These are phyloP conservation scores for Erucastrum elatum DNA, from an alignment of 345 rosid species.

Conservation along the genomic window DNA sequence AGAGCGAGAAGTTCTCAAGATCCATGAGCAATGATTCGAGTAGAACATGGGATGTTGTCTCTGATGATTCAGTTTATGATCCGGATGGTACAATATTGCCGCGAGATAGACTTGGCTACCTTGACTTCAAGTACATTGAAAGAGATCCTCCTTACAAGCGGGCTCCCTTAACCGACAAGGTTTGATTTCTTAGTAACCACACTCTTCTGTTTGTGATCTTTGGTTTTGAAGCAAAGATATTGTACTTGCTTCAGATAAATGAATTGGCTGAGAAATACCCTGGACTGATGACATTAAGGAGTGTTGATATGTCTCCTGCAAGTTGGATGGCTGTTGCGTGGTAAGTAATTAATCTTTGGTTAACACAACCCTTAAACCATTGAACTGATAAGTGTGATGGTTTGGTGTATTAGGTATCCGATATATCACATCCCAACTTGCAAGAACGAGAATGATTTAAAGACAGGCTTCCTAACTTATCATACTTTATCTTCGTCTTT, in stretches of 20 bases:
- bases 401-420: constrained; percentile 57
- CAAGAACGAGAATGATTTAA: constrained; percentile 57
- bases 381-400: neutral
- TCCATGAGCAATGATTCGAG: constrained; percentile 52
- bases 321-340: constrained; percentile 95
- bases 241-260: constrained; percentile 43
- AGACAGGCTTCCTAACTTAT: constrained; percentile 65
- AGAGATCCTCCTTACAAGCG: constrained; percentile 60
- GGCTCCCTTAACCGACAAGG: constrained; percentile 68
- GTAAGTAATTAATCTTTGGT: constrained; percentile 35
- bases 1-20: constrained; percentile 58
- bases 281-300: constrained; percentile 57
- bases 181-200: constrained; percentile 12
- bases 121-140: constrained; percentile 62
- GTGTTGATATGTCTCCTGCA: constrained; percentile 80
- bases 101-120: constrained; percentile 57
- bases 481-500: constrained; percentile 75
- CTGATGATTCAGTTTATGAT: constrained; percentile 64
- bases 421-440: constrained; percentile 69
- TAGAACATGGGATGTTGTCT: constrained; percentile 64
- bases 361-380: neutral
- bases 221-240: neutral
- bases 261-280: constrained; percentile 51
- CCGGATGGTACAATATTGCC: constrained; percentile 49
- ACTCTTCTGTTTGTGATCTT: neutral